Percentiles rank a stretch among this genome's conserved stretches.
Evolutionary conservation across 768 basidiomycete genomes (phyloP).

Genomic region (Chalciporus piperatus): DNA sequence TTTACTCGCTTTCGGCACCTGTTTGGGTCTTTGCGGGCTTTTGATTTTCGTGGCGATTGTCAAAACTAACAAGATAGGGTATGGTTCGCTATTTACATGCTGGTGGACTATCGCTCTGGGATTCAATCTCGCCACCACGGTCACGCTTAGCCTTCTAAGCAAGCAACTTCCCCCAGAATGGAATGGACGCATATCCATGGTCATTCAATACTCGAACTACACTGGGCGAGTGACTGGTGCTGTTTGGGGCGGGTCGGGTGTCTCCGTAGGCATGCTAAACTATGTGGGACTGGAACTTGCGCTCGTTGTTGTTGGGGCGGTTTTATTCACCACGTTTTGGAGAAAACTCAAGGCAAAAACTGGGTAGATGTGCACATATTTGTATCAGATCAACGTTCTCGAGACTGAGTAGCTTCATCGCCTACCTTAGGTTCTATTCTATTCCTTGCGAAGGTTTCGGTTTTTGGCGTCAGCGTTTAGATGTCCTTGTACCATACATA

Average conservation of each 20-base stretch:
- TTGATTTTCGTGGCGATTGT: constrained; percentile 50
- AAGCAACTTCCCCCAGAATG: constrained; percentile 66
- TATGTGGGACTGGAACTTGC: constrained; percentile 61
- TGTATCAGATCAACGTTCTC: not conserved
- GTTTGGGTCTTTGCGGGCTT: constrained; percentile 51
- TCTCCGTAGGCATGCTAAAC: constrained; percentile 51
- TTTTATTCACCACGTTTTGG: constrained; percentile 58
- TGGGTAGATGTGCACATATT: constrained; percentile 35
- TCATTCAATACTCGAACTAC: constrained; percentile 70
- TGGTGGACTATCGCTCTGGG: constrained; percentile 60
- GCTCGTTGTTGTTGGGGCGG: constrained; percentile 54
- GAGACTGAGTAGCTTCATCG: not conserved
- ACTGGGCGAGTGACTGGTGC: constrained; percentile 63
- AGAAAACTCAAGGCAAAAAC: constrained; percentile 62
- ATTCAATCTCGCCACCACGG: constrained; percentile 70
- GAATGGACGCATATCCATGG: constrained; percentile 54
- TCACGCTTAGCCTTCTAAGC: constrained; percentile 62
- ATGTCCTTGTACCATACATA: too few relatives aligned
- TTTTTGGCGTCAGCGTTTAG: too few relatives aligned
- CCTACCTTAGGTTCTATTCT: not conserved
- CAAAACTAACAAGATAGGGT: constrained; percentile 37
- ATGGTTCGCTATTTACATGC: constrained; percentile 43
- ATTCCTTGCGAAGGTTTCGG: not conserved
- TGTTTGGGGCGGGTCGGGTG: constrained; percentile 65
- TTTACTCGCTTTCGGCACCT: constrained; percentile 51